These are phyloP conservation scores for Rhodotorula graminis DNA, from an alignment of 768 basidiomycete genomes.

Conservation along the genomic window DNA sequence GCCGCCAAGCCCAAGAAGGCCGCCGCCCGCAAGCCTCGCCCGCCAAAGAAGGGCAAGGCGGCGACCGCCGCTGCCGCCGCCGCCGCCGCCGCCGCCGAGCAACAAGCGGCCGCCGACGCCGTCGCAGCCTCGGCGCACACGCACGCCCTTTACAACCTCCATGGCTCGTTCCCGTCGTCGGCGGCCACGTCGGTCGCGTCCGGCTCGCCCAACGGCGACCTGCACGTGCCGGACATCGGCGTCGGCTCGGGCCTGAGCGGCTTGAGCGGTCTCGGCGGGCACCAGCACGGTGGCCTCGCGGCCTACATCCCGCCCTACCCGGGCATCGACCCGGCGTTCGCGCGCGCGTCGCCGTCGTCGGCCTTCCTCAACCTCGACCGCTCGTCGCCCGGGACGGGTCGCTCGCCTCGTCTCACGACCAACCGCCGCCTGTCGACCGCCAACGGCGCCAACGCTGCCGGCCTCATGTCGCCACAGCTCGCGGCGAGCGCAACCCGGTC, in stretches of 20 bases:
- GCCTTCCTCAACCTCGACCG: conserved; percentile 14
- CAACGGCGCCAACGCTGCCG: too few relatives aligned
- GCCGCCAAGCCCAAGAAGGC: not conserved
- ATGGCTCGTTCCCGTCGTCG: not conserved
- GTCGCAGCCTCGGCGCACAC: not conserved
- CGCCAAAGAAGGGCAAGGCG: conserved; percentile 4
- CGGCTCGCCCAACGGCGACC: conserved; percentile 5
- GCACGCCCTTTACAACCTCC: conserved; percentile 8
- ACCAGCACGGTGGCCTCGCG: not conserved
- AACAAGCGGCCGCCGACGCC: not conserved
- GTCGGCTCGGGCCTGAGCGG: too few relatives aligned
- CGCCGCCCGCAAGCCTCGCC: not conserved
- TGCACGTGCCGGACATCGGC: not conserved
- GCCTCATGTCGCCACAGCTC: not conserved
- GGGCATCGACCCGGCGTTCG: conserved; percentile 2
- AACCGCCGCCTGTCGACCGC: not conserved
- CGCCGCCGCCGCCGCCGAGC: not conserved
- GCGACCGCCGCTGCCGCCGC: not conserved
- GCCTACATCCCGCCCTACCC: conserved; percentile 4
- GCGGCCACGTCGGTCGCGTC: not conserved
- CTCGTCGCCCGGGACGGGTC: not conserved
- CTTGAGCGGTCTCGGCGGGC: too few relatives aligned
- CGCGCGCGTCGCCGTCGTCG: conserved; percentile 10
- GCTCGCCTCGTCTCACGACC: not conserved
- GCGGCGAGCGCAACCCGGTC: conserved; percentile 7